These are phyloP conservation scores for Neofusicoccum laricinum DNA, from an alignment of 2,329 filamentous ascomycete genomes.

Conservation along the genomic window DNA sequence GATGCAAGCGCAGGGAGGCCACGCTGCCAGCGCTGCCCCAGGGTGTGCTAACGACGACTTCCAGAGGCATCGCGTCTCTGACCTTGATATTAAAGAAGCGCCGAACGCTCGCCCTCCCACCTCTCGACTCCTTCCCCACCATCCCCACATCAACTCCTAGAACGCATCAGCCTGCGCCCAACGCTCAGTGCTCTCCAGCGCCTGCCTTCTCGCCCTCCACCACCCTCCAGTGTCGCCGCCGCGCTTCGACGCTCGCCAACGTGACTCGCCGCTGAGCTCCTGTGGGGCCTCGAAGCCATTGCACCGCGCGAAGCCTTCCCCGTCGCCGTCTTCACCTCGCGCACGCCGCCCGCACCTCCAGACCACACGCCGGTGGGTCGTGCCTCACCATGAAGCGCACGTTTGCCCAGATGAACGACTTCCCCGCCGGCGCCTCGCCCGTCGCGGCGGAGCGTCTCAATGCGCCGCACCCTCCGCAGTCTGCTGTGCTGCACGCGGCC, in stretches of 20 bases:
- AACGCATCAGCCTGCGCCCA: slow-evolving; percentile 4
- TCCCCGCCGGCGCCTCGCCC: neutral
- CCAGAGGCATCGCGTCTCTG: neutral
- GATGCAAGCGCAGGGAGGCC: neutral
- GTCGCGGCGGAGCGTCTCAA: neutral
- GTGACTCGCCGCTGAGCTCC: neutral
- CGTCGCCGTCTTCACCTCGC: neutral
- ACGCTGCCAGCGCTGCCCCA: neutral
- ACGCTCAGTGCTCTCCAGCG: neutral
- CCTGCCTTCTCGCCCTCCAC: neutral
- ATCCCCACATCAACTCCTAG: neutral
- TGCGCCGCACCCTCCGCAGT: slow-evolving; percentile 12
- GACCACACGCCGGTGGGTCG: neutral
- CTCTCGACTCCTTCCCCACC: neutral
- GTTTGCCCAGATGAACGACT: slow-evolving; percentile 15
- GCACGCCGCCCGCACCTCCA: neutral
- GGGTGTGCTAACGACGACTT: neutral
- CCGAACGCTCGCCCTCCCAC: slow-evolving; percentile 1
- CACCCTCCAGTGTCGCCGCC: neutral
- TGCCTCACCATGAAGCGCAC: slow-evolving; percentile 14
- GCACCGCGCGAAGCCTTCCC: neutral
- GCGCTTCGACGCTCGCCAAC: neutral
- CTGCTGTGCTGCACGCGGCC: neutral
- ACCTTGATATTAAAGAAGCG: slow-evolving; percentile 10
- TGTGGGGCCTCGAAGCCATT: neutral